Base-by-base conservation (phyloP, 768 basidiomycete genomes). In the Polyporus arcularius region DNA sequence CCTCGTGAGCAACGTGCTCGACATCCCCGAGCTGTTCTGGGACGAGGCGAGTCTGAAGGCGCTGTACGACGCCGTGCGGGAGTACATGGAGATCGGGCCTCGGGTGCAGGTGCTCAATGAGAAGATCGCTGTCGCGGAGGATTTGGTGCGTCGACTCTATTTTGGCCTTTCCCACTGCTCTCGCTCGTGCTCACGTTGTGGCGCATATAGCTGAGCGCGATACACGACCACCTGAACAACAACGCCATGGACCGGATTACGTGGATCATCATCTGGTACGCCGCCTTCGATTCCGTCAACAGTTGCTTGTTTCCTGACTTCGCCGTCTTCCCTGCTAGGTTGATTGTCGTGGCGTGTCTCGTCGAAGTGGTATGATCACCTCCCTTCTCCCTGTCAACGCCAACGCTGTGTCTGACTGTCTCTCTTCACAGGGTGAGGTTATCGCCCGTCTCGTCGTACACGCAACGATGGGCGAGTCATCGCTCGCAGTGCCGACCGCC, bases 21-120 rank as follows among this genome's bases (percentile, higher is more conserved):
- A 98, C 69, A 89, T 93, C 5, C 95, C 95, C 0, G 94, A 95
- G 70, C 75, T 98, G 48, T 98, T 98, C 73, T 97, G 95, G 96
- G 88, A 86, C 53, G 95, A 96, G 70, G 94, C 94, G 11, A 94
- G 90, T 65, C 75, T 96, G 66, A 90, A 90, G 68, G 89, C 86
- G 31, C 74, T 98, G 39, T 98, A 98, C 70, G 92, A 94, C 65
- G 94, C 94, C 0, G 94, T 96, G 49, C 79, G 94, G 58, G 95
- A 95, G 66, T 98, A 98, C 70, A 93, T 97, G 83, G 96, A 98
- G 74, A 94, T 97, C 54, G 86, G 84, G 39, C 85, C 81, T 4
- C 75, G 96, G 39, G 94, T 96, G 32, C 84, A 88, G 70, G 89
- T 87, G 11, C 74, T 98, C 65, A 96, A 96, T 70, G 95, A 96